Evolutionary conservation across 441 rosid genomes (phyloP), one percentile per base, ranked within the genome.

Genomic region (Adansonia grandidieri): DNA sequence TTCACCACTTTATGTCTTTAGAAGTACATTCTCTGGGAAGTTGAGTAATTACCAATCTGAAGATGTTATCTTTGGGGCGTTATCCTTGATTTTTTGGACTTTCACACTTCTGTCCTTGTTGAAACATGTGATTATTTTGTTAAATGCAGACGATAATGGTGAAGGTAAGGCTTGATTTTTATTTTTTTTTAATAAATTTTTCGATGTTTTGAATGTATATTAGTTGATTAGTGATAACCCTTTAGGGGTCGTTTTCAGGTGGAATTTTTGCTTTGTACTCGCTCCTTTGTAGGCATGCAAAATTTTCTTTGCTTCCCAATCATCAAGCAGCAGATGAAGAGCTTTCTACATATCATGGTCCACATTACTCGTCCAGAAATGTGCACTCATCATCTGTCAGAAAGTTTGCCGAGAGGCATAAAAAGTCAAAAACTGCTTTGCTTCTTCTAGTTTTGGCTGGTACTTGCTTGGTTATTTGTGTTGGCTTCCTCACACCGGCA

Each of bases 321-420:
- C 91, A 90, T 77, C 98, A 96, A 83, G 91, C 92, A 1, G 93
- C 93, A 5, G 99, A 96, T 76, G 98, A 92, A 86, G 99, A 93
- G 84, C 87, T 93, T 78, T 90, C 98, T n/a, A 82, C 90, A 1
- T 96, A 92, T 88, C 88, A 89, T 40, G 80, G 81, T 10, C 84
- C 85, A 13, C 87, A 87, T 28, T 82, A 89, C 54, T 78, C 90
- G 4, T 79, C 56, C 75, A 90, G 91, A 82, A 84, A 76, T 73
- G 42, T 54, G 51, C 85, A 78, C 72, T 81, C 89, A 32, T 86
- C 93, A 82, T 81, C 81, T 48, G 80, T 85, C 75, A 94, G 85
- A 85, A 85, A 81, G 83, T 85, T 88, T 58, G 81, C 84, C 0
- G 96, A 95, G 74, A 85, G 87, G 56, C 88, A 84, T 68, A 96